Percentiles rank a stretch among this genome's conserved stretches.
Evolutionary conservation across 2,329 filamentous ascomycete genomes (phyloP).

Genomic region (Aspergillus costaricaensis): DNA sequence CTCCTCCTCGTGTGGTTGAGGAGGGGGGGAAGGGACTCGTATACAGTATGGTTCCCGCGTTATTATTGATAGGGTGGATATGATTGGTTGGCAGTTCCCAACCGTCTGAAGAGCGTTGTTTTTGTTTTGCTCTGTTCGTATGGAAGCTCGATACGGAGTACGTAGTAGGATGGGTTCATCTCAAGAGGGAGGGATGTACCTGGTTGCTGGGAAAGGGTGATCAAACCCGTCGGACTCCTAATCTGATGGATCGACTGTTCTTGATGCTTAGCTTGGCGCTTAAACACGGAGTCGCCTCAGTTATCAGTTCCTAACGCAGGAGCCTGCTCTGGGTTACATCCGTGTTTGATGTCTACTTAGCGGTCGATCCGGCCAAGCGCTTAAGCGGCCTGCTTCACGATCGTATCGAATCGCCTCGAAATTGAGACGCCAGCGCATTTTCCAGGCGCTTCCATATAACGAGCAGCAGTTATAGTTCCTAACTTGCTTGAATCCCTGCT

Average conservation of each 20-base stretch:
- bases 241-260: conserved; percentile 6
- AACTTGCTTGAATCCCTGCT: not conserved
- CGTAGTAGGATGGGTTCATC: not conserved
- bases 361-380: conserved; percentile 1
- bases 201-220: not conserved
- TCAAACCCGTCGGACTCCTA: not conserved
- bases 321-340: not conserved
- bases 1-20: not conserved
- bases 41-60: not conserved
- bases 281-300: conserved; percentile 1
- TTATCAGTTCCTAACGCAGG: not conserved
- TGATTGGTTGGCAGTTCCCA: not conserved
- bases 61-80: not conserved
- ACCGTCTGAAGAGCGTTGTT: not conserved
- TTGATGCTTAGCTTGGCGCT: conserved; percentile 1
- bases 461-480: not conserved
- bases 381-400: not conserved
- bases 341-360: not conserved
- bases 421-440: not conserved
- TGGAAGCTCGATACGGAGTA: not conserved
- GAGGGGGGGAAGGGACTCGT: not conserved
- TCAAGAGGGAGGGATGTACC: not conserved
- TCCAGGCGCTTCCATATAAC: not conserved
- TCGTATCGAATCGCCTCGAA: not conserved
- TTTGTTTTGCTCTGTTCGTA: not conserved